Evolutionary conservation across 176 grass and related monocot genomes (phyloP), one percentile per base, ranked within the genome.

Genomic region (Avena eriantha): DNA sequence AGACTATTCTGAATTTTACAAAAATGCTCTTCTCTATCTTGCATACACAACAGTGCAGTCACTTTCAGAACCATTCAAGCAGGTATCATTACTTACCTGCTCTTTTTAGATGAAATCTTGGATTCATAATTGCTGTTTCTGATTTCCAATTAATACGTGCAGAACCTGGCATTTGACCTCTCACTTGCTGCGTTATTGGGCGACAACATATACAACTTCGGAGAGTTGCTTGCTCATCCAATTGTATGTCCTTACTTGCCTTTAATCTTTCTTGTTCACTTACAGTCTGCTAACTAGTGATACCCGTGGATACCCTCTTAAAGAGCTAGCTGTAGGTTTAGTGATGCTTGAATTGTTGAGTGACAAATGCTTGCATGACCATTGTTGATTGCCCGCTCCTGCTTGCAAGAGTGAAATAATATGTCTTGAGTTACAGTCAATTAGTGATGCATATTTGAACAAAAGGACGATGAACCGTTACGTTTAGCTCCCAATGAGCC

Each of bases 181-280:
- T 94, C 92, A 39, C 92, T 97, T 86, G 88, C 95, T 34, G 92
- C 92, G 69, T 89, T 97, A 84, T 79, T 97, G 81, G 95, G 95
- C 36, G 92, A 94, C 65, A 97, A 94, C 55, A 91, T 97, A 69
- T 97, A 97, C 81, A 97, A 94, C 82, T 97, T 97, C 21, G 95
- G 95, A 9, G 95, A 97, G 78, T 84, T 97, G 79, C 85, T 97
- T 80, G 88, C 92, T 53, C 92, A 97, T 93, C 92, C 95, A 70
- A 93, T 97, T 69, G 95, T 97, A 97, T 72, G 88, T 81, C 57
- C 46, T 77, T 61, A 58, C 23, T 76, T 74, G 22, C 39, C 13
- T 70, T 67, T 19, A 14, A 46, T 74, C 39, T 48, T 55, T 76
- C 26, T 33, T 80, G 0, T 15, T 4, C 73, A 47, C 5, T 29